These are phyloP conservation scores for Naganishia sp. DNA, from an alignment of 1,284 basidiomycete genomes.

Conservation along the genomic window DNA sequence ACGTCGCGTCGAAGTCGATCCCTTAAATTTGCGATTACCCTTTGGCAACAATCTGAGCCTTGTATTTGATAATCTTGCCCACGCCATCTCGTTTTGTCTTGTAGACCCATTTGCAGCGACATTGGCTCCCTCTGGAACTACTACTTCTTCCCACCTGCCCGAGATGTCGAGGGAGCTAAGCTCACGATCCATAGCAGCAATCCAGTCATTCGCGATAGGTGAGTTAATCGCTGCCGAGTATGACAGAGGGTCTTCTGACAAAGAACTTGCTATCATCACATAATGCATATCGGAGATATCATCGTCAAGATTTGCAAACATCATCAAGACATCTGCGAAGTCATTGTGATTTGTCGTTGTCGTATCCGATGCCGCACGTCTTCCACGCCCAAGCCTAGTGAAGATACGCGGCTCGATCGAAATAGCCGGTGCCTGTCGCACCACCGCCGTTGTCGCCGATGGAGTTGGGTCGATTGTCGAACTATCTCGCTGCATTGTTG, in stretches of 20 bases:
- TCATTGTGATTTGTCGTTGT: neutral
- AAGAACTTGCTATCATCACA: slow-evolving; percentile 8
- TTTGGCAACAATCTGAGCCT: slow-evolving; percentile 41
- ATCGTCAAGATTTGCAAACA: slow-evolving; percentile 2
- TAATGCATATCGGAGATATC: neutral
- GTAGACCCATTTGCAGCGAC: slow-evolving; percentile 37
- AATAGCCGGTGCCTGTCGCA: neutral
- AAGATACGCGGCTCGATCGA: neutral
- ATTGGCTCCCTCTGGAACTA: slow-evolving; percentile 18
- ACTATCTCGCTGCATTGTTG: neutral
- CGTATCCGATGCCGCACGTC: too few relatives aligned
- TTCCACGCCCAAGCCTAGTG: neutral
- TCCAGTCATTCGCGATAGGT: slow-evolving; percentile 27
- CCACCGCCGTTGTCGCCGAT: neutral
- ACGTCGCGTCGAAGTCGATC: slow-evolving; percentile 56
- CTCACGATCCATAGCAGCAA: slow-evolving; percentile 32
- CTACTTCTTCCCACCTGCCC: slow-evolving; percentile 29
- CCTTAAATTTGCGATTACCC: slow-evolving; percentile 51
- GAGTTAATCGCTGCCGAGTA: slow-evolving; percentile 24
- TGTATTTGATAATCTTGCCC: slow-evolving; percentile 46
- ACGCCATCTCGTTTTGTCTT: slow-evolving; percentile 35
- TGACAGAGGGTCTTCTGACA: slow-evolving; percentile 12
- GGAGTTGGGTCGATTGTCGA: neutral
- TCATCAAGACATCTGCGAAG: neutral
- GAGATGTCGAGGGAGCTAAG: slow-evolving; percentile 24